phyloP scores from a whole-genome alignment of 2,329 filamentous ascomycete genomes.

The Colletotrichum tamarilloi region DNA sequence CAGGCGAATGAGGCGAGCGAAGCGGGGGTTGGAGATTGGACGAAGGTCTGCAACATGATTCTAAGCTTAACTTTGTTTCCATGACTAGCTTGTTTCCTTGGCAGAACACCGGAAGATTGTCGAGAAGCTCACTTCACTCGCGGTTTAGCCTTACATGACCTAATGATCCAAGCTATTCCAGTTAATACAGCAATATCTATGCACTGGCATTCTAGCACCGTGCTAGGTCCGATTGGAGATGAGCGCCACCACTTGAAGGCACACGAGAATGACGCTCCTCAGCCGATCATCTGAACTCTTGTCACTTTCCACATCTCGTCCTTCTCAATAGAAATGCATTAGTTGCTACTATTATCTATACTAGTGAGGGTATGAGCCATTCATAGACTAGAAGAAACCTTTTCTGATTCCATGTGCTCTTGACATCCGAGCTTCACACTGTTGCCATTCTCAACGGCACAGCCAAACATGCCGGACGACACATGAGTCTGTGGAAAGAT shows the following conservation, averaged over 20 bases:
- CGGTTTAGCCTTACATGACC: too few relatives aligned
- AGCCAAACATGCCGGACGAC: not conserved
- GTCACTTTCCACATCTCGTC: too few relatives aligned
- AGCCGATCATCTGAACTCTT: too few relatives aligned
- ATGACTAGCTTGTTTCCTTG: not conserved
- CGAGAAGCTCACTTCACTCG: too few relatives aligned
- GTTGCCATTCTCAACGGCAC: not conserved
- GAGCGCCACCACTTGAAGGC: too few relatives aligned
- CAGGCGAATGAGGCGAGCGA: not conserved
- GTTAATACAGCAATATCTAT: too few relatives aligned
- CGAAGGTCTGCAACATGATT: too few relatives aligned
- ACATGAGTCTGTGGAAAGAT: not conserved
- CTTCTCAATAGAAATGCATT: too few relatives aligned
- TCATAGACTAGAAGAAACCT: not conserved
- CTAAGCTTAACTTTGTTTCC: not conserved
- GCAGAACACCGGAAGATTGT: not conserved
- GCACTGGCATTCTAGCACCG: too few relatives aligned
- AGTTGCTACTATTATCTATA: not conserved
- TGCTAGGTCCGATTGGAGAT: too few relatives aligned
- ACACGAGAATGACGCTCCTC: too few relatives aligned
- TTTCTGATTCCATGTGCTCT: not conserved
- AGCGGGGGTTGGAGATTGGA: not conserved
- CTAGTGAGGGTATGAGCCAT: slow-evolving; percentile 1
- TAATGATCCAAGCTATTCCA: too few relatives aligned
- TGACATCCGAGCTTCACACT: not conserved